Base-by-base conservation (phyloP, 2,329 filamentous ascomycete species). In the Coleophoma crateriformis region DNA sequence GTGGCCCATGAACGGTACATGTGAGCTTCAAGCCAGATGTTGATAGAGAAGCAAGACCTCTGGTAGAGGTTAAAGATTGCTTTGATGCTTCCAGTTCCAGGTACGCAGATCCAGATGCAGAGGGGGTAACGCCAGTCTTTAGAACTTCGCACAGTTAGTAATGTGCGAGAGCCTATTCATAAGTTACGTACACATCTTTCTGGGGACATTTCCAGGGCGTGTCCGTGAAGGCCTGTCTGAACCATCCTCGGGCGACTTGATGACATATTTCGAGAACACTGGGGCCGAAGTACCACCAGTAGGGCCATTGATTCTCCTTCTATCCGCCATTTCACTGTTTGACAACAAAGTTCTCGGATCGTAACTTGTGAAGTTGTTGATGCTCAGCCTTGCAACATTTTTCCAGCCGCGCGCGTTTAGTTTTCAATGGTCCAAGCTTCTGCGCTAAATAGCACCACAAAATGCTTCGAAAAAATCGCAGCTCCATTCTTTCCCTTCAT, bases 31-130 rank as follows among this genome's bases (percentile, higher is more conserved):
- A 79, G 46, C 88, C 88, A 35, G 53, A 71, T 57, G 58, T 68
- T 57, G 67, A 67, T 48, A 64, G 61, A 53, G 67, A 67, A 12
- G 76, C 71, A 8, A 78, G 74, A n/a, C 62, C 62, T 19, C 74
- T 70, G 33, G 76, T 70, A 6, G 64, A 83, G 72, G 65, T 67
- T 75, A 66, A 51, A 72, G 62, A 57, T 73, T 55, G 33, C 12
- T 60, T 60, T 4, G 62, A 61, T 57, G 68, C 71, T 59, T 79
- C 79, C 45, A 85, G 71, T 63, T 87, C 89, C 48, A 92, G 76
- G 67, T 92, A 99, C 48, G 94, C 90, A 15, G 91, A 96, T 13
- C 94, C 94, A 45, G 90, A 94, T 12, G 94, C 94, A 13, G 92
- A 95, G 15, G 94, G 92, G 0, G 94, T 91, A 4, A 97, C 81